Evolutionary conservation across 345 rosid genomes (phyloP), one percentile per base, ranked within the genome.

Genomic region (Lagerstroemia speciosa): DNA sequence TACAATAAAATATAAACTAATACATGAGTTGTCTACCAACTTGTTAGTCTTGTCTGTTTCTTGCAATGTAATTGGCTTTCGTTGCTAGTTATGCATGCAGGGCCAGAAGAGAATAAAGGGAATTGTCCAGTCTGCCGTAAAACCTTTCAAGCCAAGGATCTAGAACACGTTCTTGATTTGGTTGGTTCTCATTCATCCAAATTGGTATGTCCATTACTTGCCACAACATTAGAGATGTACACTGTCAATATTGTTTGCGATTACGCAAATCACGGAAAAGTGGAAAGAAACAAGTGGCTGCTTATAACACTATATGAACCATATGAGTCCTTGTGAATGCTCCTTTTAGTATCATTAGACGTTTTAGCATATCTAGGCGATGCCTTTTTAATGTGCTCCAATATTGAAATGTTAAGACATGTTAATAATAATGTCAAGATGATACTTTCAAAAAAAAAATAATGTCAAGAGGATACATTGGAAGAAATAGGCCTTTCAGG

Each of bases 121-220:
- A 83, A 74, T 62, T 93, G 98, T 77, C 98, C 98, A 41, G 91
- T 91, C 70, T 91, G 96, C 77, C 90, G 97, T 27, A 89, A 87
- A 74, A 88, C 76, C 65, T 91, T 91, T 65, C 92, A 85, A 57
- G 68, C 77, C 41, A 80, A 83, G 78, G 98, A 91, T 81, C 64
- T 91, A 52, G 91, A 87, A 64, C 97, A 93, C 27, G 96, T 91
- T 74, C 86, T 87, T 34, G 76, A 83, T 73, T 82, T 91, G 79
- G 87, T 89, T 71, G 87, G 84, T 74, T 30, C 81, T 70, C 81
- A 81, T 36, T 72, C 83, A 73, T 75, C 79, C 76, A 76, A 76
- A 71, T 36, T 55, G 89, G 98, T 90, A 83, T 76, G 76, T 58
- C 67, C 33, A 55, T 62, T 57, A 48, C 38, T 52, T 53, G 33